Percentiles rank a stretch among this genome's conserved stretches.
Evolutionary conservation across 2,329 filamentous ascomycete species (phyloP).

Genomic region (Botrytis elliptica): DNA sequence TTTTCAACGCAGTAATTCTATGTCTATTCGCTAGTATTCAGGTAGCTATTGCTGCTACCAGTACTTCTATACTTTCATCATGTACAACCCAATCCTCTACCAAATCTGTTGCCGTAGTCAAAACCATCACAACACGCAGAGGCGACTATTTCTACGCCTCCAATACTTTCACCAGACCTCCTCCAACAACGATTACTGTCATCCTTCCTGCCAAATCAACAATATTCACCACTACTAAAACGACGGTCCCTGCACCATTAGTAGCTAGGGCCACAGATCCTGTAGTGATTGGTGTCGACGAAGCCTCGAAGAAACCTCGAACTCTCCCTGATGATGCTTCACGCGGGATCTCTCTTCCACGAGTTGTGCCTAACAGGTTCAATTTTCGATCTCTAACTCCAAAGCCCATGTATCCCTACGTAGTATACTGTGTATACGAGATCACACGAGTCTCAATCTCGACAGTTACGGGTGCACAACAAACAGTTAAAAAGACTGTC

Average conservation of each 20-base stretch:
- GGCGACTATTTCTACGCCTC: neutral
- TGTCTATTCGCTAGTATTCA: neutral
- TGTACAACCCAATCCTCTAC: neutral
- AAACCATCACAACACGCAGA: neutral
- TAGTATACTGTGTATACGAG: neutral
- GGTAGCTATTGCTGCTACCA: neutral
- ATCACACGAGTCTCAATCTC: neutral
- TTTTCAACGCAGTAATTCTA: neutral
- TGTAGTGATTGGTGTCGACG: neutral
- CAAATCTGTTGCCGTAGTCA: neutral
- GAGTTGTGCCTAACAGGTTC: neutral
- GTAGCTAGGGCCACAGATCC: neutral
- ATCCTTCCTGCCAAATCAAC: neutral
- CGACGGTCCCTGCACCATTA: accelerated
- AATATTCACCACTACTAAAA: neutral
- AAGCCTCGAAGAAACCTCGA: neutral
- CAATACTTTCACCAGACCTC: neutral
- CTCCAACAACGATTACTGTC: neutral
- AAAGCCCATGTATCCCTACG: neutral
- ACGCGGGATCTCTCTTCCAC: neutral
- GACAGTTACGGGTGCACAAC: neutral
- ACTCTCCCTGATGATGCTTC: neutral
- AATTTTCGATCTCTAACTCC: neutral
- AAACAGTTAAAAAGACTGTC: neutral
- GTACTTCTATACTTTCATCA: neutral